phyloP scores from a whole-genome alignment of 2,329 filamentous ascomycete genomes.

The Penicillium sp. region DNA sequence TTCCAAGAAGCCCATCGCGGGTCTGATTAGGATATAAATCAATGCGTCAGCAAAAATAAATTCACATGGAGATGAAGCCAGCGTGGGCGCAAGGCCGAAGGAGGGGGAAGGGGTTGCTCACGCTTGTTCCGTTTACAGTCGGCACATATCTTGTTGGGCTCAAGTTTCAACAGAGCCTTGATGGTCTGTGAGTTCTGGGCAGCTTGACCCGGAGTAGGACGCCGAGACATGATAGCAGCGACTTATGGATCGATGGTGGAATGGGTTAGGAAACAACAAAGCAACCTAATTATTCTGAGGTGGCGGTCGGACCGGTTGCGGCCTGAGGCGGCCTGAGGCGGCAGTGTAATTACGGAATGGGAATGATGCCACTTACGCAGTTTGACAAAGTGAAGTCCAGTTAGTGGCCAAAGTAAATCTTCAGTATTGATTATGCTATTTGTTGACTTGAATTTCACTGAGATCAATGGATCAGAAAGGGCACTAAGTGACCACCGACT shows the following conservation, averaged over 20 bases:
- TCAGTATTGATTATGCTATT: background rate
- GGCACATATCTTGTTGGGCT: slow-evolving; percentile 92
- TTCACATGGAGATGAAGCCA: slow-evolving; percentile 4
- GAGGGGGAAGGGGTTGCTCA: slow-evolving; percentile 45
- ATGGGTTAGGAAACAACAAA: slow-evolving; percentile 21
- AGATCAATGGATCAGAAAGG: too few relatives aligned
- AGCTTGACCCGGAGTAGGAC: slow-evolving; percentile 74
- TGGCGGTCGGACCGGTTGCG: slow-evolving; percentile 28
- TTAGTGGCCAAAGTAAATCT: background rate
- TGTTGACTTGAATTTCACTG: background rate
- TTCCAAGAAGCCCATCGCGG: slow-evolving; percentile 99
- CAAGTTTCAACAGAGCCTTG: slow-evolving; percentile 90
- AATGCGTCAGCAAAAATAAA: slow-evolving; percentile 7
- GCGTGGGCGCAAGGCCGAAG: slow-evolving; percentile 12
- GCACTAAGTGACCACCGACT: too few relatives aligned
- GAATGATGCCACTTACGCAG: slow-evolving; percentile 25
- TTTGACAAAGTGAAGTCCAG: slow-evolving; percentile 12
- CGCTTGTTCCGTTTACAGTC: slow-evolving; percentile 99
- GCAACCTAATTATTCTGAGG: slow-evolving; percentile 26
- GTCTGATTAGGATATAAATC: slow-evolving; percentile 53
- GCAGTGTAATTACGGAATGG: slow-evolving; percentile 19
- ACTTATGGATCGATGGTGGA: slow-evolving; percentile 12
- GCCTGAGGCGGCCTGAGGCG: slow-evolving; percentile 32
- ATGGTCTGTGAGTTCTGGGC: slow-evolving; percentile 92
- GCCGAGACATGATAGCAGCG: slow-evolving; percentile 37